These are phyloP conservation scores for Stachybotrys echinatus DNA, from an alignment of 2,329 filamentous ascomycete genomes.

Conservation along the genomic window DNA sequence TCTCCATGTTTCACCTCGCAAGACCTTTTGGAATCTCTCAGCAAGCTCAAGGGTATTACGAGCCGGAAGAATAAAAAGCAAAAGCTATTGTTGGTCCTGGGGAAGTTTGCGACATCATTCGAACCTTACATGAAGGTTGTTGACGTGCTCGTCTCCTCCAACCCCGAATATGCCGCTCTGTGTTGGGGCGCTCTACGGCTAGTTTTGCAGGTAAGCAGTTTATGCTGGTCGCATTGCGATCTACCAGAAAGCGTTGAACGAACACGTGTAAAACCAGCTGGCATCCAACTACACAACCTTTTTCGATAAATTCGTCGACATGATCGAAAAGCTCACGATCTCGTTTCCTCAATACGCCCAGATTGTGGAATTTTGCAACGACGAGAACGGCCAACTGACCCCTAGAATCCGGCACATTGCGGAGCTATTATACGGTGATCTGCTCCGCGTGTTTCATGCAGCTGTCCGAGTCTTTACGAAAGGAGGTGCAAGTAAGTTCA, in stretches of 20 bases:
- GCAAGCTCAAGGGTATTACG: too few relatives aligned
- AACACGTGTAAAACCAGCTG: not conserved
- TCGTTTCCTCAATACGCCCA: not conserved
- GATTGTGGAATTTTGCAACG: not conserved
- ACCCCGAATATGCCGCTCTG: not conserved
- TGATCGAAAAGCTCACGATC: not conserved
- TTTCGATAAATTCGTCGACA: not conserved
- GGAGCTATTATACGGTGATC: not conserved
- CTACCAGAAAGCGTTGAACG: too few relatives aligned
- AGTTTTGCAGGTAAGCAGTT: not conserved
- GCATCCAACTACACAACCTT: not conserved
- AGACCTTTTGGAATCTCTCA: too few relatives aligned
- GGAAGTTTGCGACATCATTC: too few relatives aligned
- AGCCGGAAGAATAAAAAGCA: too few relatives aligned
- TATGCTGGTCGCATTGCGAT: not conserved
- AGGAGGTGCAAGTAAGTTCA: not conserved
- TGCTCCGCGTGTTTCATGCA: not conserved
- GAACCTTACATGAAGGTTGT: not conserved
- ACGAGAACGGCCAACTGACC: not conserved
- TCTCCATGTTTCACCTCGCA: too few relatives aligned
- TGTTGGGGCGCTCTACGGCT: not conserved
- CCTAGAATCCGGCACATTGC: not conserved
- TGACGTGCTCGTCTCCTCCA: not conserved
- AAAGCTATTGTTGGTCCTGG: too few relatives aligned
- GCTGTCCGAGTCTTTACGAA: not conserved